Evolutionary conservation across 1,284 basidiomycete genomes (phyloP), one percentile per base, ranked within the genome.

Genomic region (Malassezia yamatoensis): DNA sequence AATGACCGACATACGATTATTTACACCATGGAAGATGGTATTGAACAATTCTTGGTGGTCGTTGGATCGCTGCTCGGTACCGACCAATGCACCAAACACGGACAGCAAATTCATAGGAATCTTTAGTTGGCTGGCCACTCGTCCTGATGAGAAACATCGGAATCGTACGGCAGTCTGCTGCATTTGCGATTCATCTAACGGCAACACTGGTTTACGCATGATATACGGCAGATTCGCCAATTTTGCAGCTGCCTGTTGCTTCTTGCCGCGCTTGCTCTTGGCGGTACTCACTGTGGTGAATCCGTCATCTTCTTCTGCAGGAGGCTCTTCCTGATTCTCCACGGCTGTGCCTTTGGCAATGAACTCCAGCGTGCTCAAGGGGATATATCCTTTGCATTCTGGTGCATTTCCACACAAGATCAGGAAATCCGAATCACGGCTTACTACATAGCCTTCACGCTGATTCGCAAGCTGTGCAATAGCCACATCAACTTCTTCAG

Each of bases 371-470:
- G 50, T 33, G 45, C 38, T 40, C 7, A 51, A 37, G 2, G 48
- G 40, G 20, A 54, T 43, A 34, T 54, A 54, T 34, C 57, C 55
- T 48, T 58, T 58, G 44, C 50, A 52, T 29, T 49, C 34, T 24
- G 55, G 55, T 32, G 55, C 45, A 32, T 58, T 58, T 3, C 39
- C 50, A 18, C 55, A 52, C 35, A 58, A 32, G 9, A 58, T 48
- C 39, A 58, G 38, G 47, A 58, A 58, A 51, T 58, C 55, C n/a
- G 55, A 58, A 39, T 58, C 55, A 18, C 55, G 55, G 46, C 50
- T 53, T 29, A 58, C 29, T 18, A 58, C 55, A 34, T 58, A 58
- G 12, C 55, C 55, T n/a, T 20, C 40, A 29, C 55, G 55, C 51
- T 58, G 50, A 43, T 58, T 39, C 1, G 55, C 55, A 32, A 58